Conservation (phyloP, 768 basidiomycete species). For the Leucosporidium scottii region DNA sequence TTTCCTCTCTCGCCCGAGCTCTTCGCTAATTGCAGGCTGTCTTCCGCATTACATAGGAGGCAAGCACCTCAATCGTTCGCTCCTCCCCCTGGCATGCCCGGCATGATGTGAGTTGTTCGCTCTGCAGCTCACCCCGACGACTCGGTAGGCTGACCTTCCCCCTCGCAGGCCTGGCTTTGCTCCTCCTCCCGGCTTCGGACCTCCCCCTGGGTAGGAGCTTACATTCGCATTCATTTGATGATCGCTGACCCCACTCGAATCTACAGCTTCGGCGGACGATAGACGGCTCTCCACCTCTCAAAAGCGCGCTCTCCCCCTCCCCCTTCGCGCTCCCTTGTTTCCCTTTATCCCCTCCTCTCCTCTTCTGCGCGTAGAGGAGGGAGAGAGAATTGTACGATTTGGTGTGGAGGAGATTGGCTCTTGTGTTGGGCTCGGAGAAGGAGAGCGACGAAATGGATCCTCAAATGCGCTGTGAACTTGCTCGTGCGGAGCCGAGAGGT, state of each 20-base stretch:
- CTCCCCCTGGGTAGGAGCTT: constrained; percentile 65
- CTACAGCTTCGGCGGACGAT: not conserved
- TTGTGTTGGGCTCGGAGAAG: too few relatives aligned
- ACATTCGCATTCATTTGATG: not conserved
- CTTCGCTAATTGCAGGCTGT: constrained; percentile 44
- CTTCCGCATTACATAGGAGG: constrained; percentile 26
- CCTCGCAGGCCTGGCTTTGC: constrained; percentile 12
- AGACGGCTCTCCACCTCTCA: too few relatives aligned
- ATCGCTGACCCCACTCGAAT: not conserved
- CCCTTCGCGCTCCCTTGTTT: not conserved
- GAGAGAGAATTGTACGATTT: not conserved
- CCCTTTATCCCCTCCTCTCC: not conserved
- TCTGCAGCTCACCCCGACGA: too few relatives aligned
- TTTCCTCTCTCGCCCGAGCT: constrained; percentile 16
- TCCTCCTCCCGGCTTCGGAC: constrained; percentile 25
- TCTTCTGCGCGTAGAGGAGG: not conserved
- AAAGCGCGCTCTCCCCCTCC: not conserved
- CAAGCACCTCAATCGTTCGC: constrained; percentile 40
- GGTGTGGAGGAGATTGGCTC: too few relatives aligned
- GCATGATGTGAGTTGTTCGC: constrained; percentile 10
- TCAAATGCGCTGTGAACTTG: too few relatives aligned
- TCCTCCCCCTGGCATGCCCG: constrained; percentile 58
- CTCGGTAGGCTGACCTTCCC: not conserved
- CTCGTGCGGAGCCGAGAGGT: too few relatives aligned
- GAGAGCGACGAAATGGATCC: too few relatives aligned